These are phyloP conservation scores for Rubroboletus satanas DNA, from an alignment of 768 basidiomycete species.

Conservation along the genomic window DNA sequence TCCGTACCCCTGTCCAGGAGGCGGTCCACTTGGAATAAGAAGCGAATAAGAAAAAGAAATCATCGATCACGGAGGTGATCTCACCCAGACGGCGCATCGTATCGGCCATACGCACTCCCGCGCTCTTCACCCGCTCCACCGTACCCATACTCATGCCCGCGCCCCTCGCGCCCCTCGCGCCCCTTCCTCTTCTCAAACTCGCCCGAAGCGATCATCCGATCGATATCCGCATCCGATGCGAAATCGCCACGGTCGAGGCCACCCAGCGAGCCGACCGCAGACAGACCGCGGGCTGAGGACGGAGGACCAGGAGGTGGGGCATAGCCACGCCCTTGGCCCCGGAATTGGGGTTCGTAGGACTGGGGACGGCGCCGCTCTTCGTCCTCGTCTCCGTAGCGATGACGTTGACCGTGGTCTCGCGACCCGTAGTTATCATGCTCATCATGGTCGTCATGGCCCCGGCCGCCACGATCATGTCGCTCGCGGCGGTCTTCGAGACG, in stretches of 20 bases:
- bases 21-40: constrained; percentile 2
- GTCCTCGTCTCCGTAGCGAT: neutral
- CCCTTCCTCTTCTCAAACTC: neutral
- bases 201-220: constrained; percentile 19
- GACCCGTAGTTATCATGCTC: neutral
- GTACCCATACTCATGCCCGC: neutral
- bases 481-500: constrained; percentile 6
- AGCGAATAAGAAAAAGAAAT: neutral
- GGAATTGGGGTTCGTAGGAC: neutral
- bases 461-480: neutral
- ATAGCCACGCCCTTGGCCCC: neutral
- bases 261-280: constrained; percentile 2
- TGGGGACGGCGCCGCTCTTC: neutral
- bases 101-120: neutral
- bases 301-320: constrained; percentile 9
- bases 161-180: neutral
- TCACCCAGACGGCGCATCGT: constrained; percentile 13
- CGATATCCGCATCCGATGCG: constrained; percentile 26
- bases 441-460: neutral
- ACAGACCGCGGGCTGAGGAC: neutral
- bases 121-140: neutral
- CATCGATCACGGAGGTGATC: neutral
- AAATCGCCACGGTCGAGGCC: constrained; percentile 26
- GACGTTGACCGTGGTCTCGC: neutral
- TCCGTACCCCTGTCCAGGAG: constrained; percentile 3